phyloP scores from a whole-genome alignment of 2,329 filamentous ascomycete species.

The Coniochaeta hoffmannii region DNA sequence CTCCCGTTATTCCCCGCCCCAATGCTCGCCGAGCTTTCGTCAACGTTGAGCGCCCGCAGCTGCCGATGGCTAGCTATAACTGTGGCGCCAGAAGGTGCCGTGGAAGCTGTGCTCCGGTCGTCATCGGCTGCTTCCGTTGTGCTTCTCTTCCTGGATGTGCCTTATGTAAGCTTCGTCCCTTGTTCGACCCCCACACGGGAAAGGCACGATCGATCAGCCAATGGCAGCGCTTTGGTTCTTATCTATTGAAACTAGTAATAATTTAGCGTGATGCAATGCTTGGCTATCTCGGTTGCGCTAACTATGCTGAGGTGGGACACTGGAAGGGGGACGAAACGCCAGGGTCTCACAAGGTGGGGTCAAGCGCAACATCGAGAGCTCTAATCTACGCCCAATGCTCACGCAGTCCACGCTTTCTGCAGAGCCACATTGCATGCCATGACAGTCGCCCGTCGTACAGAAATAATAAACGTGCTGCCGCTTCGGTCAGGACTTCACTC shows the following conservation, averaged over 20 bases:
- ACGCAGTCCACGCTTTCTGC: not conserved
- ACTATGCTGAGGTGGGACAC: not conserved
- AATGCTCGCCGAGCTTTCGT: too few species aligned
- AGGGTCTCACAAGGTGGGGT: not conserved
- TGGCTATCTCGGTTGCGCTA: constrained; percentile 1
- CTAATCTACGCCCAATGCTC: not conserved
- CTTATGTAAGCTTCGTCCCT: not conserved
- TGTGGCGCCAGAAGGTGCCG: not conserved
- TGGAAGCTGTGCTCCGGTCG: not conserved
- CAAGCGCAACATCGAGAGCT: not conserved
- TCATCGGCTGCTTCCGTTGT: not conserved
- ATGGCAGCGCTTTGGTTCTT: not conserved
- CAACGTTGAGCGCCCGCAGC: too few species aligned
- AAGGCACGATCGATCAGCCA: not conserved
- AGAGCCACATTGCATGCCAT: too few species aligned
- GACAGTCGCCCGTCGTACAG: too few species aligned
- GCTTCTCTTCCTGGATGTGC: not conserved
- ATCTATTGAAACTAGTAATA: not conserved
- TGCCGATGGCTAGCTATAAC: too few species aligned
- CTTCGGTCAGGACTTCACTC: too few species aligned
- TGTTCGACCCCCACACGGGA: not conserved
- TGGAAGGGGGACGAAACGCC: not conserved
- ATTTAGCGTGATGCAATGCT: constrained; percentile 1
- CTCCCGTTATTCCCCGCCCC: too few species aligned
- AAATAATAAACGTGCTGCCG: too few species aligned